A percentile compares a stretch with the other conserved stretches of the same genome.
Conservation (phyloP, 2,329 filamentous ascomycete genomes). For the Hymenoscyphus fraxineus region DNA sequence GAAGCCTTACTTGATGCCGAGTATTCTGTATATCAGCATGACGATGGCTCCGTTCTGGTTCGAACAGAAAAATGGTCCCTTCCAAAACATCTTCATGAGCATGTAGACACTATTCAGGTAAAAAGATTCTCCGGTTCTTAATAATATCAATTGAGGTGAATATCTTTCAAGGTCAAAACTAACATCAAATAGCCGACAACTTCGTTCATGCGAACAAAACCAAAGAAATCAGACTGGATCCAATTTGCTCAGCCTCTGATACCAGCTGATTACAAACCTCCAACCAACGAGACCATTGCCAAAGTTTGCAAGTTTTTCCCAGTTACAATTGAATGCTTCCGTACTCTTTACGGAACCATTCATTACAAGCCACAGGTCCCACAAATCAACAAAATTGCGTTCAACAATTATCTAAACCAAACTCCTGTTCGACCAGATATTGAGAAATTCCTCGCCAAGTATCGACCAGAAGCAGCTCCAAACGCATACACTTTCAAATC, state of each 20-base stretch:
- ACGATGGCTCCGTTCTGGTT: conserved; percentile 48
- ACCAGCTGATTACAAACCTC: conserved; percentile 32
- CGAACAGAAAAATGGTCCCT: conserved; percentile 54
- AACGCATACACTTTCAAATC: conserved; percentile 14
- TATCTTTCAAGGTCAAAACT: not conserved
- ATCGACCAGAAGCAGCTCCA: conserved; percentile 16
- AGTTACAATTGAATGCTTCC: conserved; percentile 16
- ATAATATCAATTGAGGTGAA: not conserved
- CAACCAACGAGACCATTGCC: conserved; percentile 28
- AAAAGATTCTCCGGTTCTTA: not conserved
- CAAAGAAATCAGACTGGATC: conserved; percentile 14
- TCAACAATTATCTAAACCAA: conserved; percentile 27
- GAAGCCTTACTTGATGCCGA: conserved; percentile 52
- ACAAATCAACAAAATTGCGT: conserved; percentile 23
- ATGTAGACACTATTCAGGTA: conserved; percentile 54
- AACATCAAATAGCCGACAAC: conserved; percentile 44
- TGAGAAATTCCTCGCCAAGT: conserved; percentile 18
- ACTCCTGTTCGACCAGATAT: conserved; percentile 25
- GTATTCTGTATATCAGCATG: conserved; percentile 51
- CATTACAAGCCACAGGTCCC: conserved; percentile 20
- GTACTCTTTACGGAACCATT: conserved; percentile 21
- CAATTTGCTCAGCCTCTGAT: conserved; percentile 27
- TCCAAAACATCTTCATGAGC: conserved; percentile 52
- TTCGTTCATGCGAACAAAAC: conserved; percentile 48
- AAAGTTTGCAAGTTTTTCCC: conserved; percentile 59